These are phyloP conservation scores for Mytilinidion resinicola DNA, from an alignment of 495 filamentous ascomycete species.

Conservation along the genomic window DNA sequence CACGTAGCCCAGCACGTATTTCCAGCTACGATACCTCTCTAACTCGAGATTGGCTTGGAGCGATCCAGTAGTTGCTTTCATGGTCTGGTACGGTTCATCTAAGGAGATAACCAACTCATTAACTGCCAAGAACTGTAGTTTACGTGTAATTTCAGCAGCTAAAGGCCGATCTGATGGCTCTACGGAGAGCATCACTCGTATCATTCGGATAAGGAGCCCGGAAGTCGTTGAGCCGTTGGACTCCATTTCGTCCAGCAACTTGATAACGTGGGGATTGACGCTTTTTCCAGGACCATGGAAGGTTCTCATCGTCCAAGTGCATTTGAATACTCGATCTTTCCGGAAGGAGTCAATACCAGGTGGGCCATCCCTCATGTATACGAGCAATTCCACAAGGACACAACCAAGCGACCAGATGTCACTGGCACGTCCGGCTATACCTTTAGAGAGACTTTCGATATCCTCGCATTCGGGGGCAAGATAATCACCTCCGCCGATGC, in stretches of 20 bases:
- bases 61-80: too few relatives aligned
- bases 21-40: too few relatives aligned
- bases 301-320: neutral
- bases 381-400: constrained; percentile 27
- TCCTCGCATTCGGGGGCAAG: constrained; percentile 5
- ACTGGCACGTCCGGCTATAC: constrained; percentile 14
- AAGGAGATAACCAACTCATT: too few relatives aligned
- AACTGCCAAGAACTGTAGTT: constrained; percentile 1
- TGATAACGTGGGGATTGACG: neutral
- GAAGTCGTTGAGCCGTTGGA: neutral
- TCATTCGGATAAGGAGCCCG: neutral
- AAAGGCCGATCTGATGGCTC: neutral
- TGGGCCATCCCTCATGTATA: constrained; percentile 13
- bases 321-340: neutral
- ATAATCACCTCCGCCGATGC: neutral
- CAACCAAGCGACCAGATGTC: constrained; percentile 35
- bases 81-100: too few relatives aligned
- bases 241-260: neutral
- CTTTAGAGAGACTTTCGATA: too few relatives aligned
- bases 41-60: too few relatives aligned
- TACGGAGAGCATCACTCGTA: neutral
- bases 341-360: neutral
- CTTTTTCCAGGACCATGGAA: neutral
- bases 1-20: too few relatives aligned
- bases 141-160: neutral